Evolutionary conservation across 176 grass and related monocot genomes (phyloP), one percentile per base, ranked within the genome.

Genomic region (Carex scoparia): DNA sequence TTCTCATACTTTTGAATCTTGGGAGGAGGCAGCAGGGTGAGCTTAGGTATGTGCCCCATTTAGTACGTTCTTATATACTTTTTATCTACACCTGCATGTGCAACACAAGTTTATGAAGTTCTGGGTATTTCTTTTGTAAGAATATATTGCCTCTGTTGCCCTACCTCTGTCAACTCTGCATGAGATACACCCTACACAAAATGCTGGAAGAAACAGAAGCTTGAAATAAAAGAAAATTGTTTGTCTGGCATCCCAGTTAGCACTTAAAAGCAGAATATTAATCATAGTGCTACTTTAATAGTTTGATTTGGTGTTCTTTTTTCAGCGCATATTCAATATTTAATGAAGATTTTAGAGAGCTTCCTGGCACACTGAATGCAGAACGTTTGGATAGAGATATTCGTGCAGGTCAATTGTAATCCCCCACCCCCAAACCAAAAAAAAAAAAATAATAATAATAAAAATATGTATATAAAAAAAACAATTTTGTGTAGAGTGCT

Each of bases 261-360:
- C 12, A 28, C 84, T 55, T 72, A 38, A 57, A 35, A 44, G 83
- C 42, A 28, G 23, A 28, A 38, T 55, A 75, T 31, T 85, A 61
- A 46, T 27, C 1, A 12, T 59, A 40, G 18, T 54, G 14, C 67
- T 42, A 9, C 37, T 53, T 32, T 84, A 51, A 44, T 67, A 53
- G 18, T 72, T 66, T 30, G 18, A 55, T 79, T 75, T 86, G 9
- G 59, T 87, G 1, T 78, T 18, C 27, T 87, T 27, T 65, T 46
- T n/a, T 63, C 93, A 94, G 93, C 93, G 95, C 95, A 89, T 98
- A 98, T 83, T 98, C 95, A 37, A 95, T 98, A 89, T 98, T 98
- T 73, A 98, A 98, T 71, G 95, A 98, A 89, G 91, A 92, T 61
- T 98, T 94, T 84, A 90, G 89, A 84, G 95, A 98, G 83, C 86